Percentiles rank a stretch among this genome's conserved stretches.
Evolutionary conservation across 108 stramenopile species (phyloP).

Genomic region (Skeletonema tropicum): DNA sequence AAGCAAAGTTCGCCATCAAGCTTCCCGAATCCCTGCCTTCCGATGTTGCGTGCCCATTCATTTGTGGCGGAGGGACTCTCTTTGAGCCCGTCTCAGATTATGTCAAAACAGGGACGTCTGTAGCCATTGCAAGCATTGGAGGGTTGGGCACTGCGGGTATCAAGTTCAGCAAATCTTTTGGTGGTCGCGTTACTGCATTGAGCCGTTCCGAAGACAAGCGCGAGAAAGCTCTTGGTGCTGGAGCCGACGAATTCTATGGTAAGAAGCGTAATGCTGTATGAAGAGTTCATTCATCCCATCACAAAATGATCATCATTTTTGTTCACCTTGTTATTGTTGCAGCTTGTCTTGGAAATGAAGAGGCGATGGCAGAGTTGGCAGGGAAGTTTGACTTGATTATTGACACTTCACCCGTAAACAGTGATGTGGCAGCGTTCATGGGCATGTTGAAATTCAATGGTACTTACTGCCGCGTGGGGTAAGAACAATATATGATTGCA

Average conservation of each 20-base stretch:
- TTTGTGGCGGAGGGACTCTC: slow-evolving; percentile 24
- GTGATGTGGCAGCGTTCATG: slow-evolving; percentile 15
- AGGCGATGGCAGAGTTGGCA: slow-evolving; percentile 23
- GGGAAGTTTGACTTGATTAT: slow-evolving; percentile 35
- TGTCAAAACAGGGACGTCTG: slow-evolving; percentile 18
- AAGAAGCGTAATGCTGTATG: too few species aligned
- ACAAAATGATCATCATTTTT: too few species aligned
- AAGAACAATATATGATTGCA: too few species aligned
- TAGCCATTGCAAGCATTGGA: slow-evolving; percentile 25
- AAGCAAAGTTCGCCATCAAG: slow-evolving; percentile 31
- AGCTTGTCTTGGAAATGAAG: slow-evolving; percentile 14
- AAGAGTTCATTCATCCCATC: too few species aligned
- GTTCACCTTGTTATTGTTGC: too few species aligned
- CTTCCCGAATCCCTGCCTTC: slow-evolving; percentile 23
- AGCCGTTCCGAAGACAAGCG: slow-evolving; percentile 28
- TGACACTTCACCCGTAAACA: slow-evolving; percentile 20
- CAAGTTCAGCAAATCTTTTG: slow-evolving; percentile 26
- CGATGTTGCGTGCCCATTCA: slow-evolving; percentile 25
- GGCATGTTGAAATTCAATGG: slow-evolving; percentile 30
- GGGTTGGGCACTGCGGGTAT: slow-evolving; percentile 28
- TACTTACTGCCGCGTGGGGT: slow-evolving; percentile 27
- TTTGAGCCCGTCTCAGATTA: slow-evolving; percentile 29
- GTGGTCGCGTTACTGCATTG: slow-evolving; percentile 33
- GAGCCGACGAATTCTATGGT: slow-evolving; percentile 25
- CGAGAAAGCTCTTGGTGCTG: slow-evolving; percentile 7